Evolutionary conservation across 2,329 filamentous ascomycete species (phyloP).

Genomic region (Sclerotinia nivalis): DNA sequence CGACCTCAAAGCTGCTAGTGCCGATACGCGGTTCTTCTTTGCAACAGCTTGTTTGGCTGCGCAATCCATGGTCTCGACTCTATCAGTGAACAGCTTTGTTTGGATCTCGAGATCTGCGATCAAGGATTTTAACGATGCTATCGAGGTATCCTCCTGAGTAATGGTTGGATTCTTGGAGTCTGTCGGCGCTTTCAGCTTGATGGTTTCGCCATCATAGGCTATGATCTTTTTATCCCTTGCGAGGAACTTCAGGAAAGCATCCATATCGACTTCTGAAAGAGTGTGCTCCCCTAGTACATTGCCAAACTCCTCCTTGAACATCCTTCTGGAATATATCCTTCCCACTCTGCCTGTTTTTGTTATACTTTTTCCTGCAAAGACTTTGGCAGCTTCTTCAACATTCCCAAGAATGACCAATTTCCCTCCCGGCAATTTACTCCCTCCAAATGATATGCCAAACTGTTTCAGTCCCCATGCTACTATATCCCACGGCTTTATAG

Average conservation of each 20-base stretch:
- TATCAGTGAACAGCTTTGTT: constrained; percentile 63
- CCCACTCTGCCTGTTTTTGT: constrained; percentile 57
- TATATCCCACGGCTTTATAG: constrained; percentile 64
- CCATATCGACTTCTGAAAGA: constrained; percentile 65
- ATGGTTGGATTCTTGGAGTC: constrained; percentile 49
- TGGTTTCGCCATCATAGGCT: constrained; percentile 63
- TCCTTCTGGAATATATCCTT: constrained; percentile 64
- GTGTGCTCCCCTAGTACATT: constrained; percentile 51
- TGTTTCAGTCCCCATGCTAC: constrained; percentile 75
- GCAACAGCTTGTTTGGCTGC: constrained; percentile 70
- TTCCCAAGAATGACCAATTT: constrained; percentile 67
- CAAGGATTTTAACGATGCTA: constrained; percentile 80
- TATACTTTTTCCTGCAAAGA: constrained; percentile 50
- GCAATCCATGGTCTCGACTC: constrained; percentile 64
- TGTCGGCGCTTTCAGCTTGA: constrained; percentile 70
- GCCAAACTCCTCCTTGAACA: constrained; percentile 62
- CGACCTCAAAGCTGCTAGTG: constrained; percentile 74
- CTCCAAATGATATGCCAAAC: constrained; percentile 58
- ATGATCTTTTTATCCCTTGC: constrained; percentile 64
- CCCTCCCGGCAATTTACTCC: constrained; percentile 59
- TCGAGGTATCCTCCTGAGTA: constrained; percentile 75
- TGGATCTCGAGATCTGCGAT: constrained; percentile 74
- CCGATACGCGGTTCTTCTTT: constrained; percentile 71
- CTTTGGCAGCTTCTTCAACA: constrained; percentile 58
- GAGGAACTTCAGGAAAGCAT: constrained; percentile 69